phyloP scores from a whole-genome alignment of 2,329 filamentous ascomycete genomes.

The Beauveria brongniartii region DNA sequence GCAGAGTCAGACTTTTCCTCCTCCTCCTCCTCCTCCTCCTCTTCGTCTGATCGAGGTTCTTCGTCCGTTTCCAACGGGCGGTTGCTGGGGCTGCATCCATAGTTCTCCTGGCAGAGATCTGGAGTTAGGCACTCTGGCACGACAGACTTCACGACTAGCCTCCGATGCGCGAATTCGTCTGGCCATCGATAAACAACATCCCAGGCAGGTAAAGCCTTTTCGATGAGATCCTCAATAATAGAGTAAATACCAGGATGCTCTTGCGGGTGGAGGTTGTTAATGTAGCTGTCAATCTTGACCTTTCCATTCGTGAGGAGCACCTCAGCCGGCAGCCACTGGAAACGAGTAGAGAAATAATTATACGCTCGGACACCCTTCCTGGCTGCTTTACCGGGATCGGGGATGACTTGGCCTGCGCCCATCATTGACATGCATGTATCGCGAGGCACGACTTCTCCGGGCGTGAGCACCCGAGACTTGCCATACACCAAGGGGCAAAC shows the following conservation, averaged over 20 bases:
- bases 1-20: too few species aligned
- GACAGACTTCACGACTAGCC: conserved; percentile 15
- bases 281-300: conserved; percentile 38
- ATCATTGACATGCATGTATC: too few species aligned
- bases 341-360: conserved; percentile 11
- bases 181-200: conserved; percentile 29
- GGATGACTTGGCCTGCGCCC: too few species aligned
- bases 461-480: not conserved
- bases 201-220: conserved; percentile 35
- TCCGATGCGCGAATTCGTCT: conserved; percentile 15
- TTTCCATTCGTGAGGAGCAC: conserved; percentile 30
- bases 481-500: conserved; percentile 53
- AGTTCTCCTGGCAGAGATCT: not conserved
- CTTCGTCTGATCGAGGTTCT: conserved; percentile 5
- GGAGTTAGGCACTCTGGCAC: not conserved
- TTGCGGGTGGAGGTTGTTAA: conserved; percentile 44
- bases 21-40: too few species aligned
- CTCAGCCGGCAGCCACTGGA: conserved; percentile 43
- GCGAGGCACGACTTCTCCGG: too few species aligned
- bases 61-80: conserved; percentile 13
- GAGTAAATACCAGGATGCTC: conserved; percentile 30
- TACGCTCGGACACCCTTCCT: too few species aligned
- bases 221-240: conserved; percentile 32
- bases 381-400: too few species aligned
- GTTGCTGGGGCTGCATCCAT: conserved; percentile 16